Base-by-base conservation (phyloP, 177 flowering plant species). In the Vitis hybrid region DNA sequence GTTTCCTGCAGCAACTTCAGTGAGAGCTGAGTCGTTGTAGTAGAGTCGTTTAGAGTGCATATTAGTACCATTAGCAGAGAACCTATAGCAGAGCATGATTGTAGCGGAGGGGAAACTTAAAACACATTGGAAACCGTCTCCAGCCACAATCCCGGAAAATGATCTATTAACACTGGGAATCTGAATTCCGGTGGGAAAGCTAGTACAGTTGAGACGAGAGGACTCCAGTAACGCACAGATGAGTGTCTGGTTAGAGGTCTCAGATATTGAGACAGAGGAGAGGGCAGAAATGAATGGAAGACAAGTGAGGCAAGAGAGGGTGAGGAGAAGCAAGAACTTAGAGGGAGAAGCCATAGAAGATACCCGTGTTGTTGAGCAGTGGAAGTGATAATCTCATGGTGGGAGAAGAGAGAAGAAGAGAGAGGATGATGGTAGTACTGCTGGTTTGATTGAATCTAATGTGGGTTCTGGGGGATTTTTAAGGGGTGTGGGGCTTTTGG, bases 31-130 rank as follows among this genome's bases (percentile, higher is more conserved):
- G 55, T 92, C 93, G 0, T 0, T 5, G 40, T 34, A 4, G 73
- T 91, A 88, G 60, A 92, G 80, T 50, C 89, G 74, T 66, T 83
- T 89, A 59, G 15, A 23, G 0, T 48, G 0, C 60, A 72, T 55
- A 52, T 32, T 54, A 13, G 72, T 68, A 10, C 77, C 79, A 23
- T 74, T 61, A 14, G 19, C 68, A 4, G 80, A 73, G 71, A 92
- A 91, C 75, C 94, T 88, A 91, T 89, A 88, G 72, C 96, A 92
- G 14, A 54, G 70, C 49, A 91, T 68, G 48, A 65, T 26, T 0
- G 83, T 77, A 19, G 56, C 17, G 1, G 74, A 59, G 0, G 76
- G 68, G 1, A 75, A 23, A 3, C 71, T 78, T 45, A 85, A 34
- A 14, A 67, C 78, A 67, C 95, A 91, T 0, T 87, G 2, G 66